Percentiles rank a stretch among this genome's conserved stretches.
These are phyloP conservation scores for Erysimum cheiranthoides DNA, from an alignment of 345 rosid genomes.

Conservation along the genomic window DNA sequence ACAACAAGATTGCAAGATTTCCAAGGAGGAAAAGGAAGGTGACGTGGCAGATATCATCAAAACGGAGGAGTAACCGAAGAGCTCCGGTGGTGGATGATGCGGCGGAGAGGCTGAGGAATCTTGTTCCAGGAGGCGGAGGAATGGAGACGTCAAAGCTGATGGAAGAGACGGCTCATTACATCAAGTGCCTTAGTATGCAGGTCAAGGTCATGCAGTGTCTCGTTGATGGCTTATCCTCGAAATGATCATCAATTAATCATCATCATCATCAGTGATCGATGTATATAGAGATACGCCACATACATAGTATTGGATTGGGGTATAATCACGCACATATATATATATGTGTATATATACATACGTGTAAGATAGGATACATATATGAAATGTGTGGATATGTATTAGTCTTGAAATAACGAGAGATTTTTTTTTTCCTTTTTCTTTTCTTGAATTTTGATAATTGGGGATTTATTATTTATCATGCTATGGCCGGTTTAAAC, in stretches of 20 bases:
- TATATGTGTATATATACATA: slow-evolving; percentile 27
- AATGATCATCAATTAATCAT: slow-evolving; percentile 29
- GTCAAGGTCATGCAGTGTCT: slow-evolving; percentile 46
- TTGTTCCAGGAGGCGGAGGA: slow-evolving; percentile 47
- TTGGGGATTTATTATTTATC: slow-evolving; percentile 27
- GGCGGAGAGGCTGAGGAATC: slow-evolving; percentile 33
- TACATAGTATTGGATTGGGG: slow-evolving; percentile 32
- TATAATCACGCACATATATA: slow-evolving; percentile 24
- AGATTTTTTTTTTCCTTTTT: neutral
- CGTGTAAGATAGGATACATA: slow-evolving; percentile 46
- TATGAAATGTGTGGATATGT: slow-evolving; percentile 43
- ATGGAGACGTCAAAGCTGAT: slow-evolving; percentile 46
- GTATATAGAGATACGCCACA: slow-evolving; percentile 24
- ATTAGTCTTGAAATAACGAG: slow-evolving; percentile 13
- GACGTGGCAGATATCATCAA: slow-evolving; percentile 31
- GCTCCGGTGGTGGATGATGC: slow-evolving; percentile 24
- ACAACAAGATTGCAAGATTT: slow-evolving; percentile 5
- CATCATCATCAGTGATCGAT: slow-evolving; percentile 13
- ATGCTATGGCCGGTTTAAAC: slow-evolving; percentile 28
- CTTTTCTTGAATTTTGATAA: slow-evolving; percentile 29
- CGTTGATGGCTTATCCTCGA: slow-evolving; percentile 39
- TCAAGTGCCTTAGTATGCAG: slow-evolving; percentile 48
- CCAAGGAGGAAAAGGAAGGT: slow-evolving; percentile 31
- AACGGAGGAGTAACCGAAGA: slow-evolving; percentile 21
- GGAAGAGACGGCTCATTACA: slow-evolving; percentile 50